Conservation (phyloP, 768 basidiomycete species). For the Strobilomyces dryophilus region DNA sequence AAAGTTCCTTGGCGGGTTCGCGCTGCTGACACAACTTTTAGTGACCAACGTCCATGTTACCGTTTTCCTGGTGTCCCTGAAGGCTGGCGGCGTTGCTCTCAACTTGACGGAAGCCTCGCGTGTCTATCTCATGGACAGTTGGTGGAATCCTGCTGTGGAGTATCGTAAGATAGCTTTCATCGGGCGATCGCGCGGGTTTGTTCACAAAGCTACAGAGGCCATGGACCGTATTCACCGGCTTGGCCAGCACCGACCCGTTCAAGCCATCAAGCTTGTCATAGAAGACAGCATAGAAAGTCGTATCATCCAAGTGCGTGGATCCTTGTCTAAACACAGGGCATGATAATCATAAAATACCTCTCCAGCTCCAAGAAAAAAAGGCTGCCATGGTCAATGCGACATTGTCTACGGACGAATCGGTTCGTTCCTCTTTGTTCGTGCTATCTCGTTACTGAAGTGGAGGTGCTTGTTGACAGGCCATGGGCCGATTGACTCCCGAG, state of each 20-base stretch:
- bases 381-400: constrained; percentile 92
- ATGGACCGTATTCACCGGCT: constrained; percentile 98
- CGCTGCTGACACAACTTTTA: constrained; percentile 26
- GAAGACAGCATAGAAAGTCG: constrained; percentile 97
- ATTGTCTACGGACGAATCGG: constrained; percentile 75
- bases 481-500: constrained; percentile 90
- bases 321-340: not conserved
- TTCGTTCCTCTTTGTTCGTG: constrained; percentile 29
- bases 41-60: constrained; percentile 93
- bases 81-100: constrained; percentile 91
- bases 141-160: constrained; percentile 98
- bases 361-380: constrained; percentile 94
- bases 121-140: constrained; percentile 95
- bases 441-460: constrained; percentile 10
- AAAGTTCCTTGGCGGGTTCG: not conserved
- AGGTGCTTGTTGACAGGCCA: constrained; percentile 49
- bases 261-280: constrained; percentile 89
- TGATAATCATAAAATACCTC: not conserved
- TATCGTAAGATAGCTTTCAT: constrained; percentile 48
- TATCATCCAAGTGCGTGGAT: constrained; percentile 71
- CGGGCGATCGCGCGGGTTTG: not conserved
- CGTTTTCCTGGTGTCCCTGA: constrained; percentile 95
- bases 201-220: constrained; percentile 54
- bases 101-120: constrained; percentile 90
- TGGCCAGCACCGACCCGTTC: constrained; percentile 91